Evolutionary conservation across 352 stramenopile species (phyloP), one percentile per base, ranked within the genome.

Genomic region (Phytophthora citricola): DNA sequence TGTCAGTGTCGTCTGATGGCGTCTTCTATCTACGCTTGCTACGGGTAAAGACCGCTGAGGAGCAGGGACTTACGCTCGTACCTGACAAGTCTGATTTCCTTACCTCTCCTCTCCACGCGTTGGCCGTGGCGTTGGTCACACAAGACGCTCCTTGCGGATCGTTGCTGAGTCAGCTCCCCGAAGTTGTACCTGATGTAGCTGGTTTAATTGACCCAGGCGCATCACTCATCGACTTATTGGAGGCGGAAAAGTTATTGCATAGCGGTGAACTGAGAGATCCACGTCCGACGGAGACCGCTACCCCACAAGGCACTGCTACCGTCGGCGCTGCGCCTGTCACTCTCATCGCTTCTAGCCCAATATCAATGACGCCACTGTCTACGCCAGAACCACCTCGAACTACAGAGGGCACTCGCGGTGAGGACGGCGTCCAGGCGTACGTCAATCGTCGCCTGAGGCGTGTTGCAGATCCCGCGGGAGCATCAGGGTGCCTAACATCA

Each of bases 21-120:
- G 40, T 69, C 1, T 58, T 80, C 46, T 78, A 75, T 41, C 29
- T 81, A 4, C 63, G 45, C 4, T 67, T 81, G 2, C 17, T 75
- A 1, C 58, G 68, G 0, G 24, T 78, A 9, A 83, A 79, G 47
- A 77, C 68, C 0, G 61, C 61, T 0, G 49, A 80, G 22, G 56
- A 75, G 34, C 63, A 82, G 36, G 61, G 61, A 0, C 15, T 85
- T 1, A 70, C 67, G 1, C 52, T 85, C 26, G 63, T 82, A 11
- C 70, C 63, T 10, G 66, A 73, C 12, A 46, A 64, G 24, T 60
- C 26, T n/a, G 34, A 40, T 4, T 29, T 47, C 40, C 40, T 47
- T 3, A 47, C 17, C 3, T 47, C 15, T 8, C 51, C 66, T 4
- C 4, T 78, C 0, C 55, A 65, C 15, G 41, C 63, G 1, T 34